Conservation (phyloP, 768 basidiomycete genomes). For the Rhodosporidiobolus odoratus region DNA sequence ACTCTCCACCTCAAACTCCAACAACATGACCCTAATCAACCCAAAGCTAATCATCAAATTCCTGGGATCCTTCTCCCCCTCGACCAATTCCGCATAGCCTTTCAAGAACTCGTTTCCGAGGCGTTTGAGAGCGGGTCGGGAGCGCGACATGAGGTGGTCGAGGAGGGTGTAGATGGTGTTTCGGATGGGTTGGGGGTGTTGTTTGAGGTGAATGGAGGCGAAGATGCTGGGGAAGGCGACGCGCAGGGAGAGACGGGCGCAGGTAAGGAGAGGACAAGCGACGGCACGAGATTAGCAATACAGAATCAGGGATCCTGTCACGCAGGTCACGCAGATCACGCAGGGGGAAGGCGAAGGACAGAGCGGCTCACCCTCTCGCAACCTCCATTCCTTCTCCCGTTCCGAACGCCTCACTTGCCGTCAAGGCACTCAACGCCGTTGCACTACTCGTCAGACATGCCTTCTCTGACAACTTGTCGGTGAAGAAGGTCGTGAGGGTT, state of each 20-base stretch:
- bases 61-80: constrained; percentile 95
- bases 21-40: constrained; percentile 73
- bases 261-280: constrained; percentile 12
- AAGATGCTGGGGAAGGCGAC: constrained; percentile 57
- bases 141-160: constrained; percentile 66
- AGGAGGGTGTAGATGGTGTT: constrained; percentile 74
- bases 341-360: no score
- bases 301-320: no score
- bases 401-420: constrained; percentile 59
- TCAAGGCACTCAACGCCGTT: constrained; percentile 65
- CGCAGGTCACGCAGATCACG: no score
- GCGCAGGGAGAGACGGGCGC: background rate
- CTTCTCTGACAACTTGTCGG: constrained; percentile 67
- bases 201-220: constrained; percentile 70
- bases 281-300: background rate
- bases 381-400: constrained; percentile 62
- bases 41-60: constrained; percentile 86
- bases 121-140: constrained; percentile 46
- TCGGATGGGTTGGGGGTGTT: constrained; percentile 72
- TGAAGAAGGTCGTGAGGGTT: constrained; percentile 75
- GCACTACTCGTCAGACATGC: constrained; percentile 78
- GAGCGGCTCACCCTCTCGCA: constrained; percentile 52
- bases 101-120: constrained; percentile 55
- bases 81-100: constrained; percentile 71
- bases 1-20: constrained; percentile 75